Conservation (phyloP, 73 alveolate genomes). For the Diophrys sp. region DNA sequence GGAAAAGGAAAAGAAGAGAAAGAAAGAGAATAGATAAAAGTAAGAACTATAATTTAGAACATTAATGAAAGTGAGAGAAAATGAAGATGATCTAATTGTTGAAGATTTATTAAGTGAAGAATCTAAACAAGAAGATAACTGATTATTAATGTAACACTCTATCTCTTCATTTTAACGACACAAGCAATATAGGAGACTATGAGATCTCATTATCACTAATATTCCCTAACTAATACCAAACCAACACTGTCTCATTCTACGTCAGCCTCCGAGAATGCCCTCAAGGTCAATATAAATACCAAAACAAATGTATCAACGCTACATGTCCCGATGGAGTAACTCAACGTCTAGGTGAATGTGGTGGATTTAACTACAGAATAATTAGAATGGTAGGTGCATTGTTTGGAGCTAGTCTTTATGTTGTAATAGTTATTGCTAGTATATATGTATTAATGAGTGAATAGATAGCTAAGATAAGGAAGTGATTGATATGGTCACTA, state of each 20-base stretch:
- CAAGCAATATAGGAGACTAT: constrained; percentile 1
- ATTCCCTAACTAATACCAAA: neutral
- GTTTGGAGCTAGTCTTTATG: neutral
- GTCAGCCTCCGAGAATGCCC: neutral
- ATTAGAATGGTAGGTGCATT: neutral
- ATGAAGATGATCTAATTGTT: too few relatives aligned
- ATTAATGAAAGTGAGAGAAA: too few relatives aligned
- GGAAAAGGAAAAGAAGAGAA: too few relatives aligned
- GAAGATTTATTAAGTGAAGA: too few relatives aligned
- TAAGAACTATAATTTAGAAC: too few relatives aligned
- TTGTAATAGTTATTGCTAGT: neutral
- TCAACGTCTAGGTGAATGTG: neutral
- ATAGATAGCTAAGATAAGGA: too few relatives aligned
- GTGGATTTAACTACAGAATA: neutral
- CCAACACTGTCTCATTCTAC: neutral
- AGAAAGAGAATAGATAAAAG: too few relatives aligned
- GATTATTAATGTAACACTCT: too few relatives aligned
- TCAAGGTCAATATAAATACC: neutral
- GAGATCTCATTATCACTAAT: neutral
- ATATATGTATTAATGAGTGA: neutral
- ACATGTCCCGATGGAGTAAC: neutral
- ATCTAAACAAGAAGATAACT: too few relatives aligned
- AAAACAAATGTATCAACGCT: neutral
- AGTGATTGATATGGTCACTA: too few relatives aligned
- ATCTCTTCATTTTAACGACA: too few relatives aligned